These are phyloP conservation scores for Giardia duodenalis DNA, from an alignment of 208 protist species.

Conservation along the genomic window DNA sequence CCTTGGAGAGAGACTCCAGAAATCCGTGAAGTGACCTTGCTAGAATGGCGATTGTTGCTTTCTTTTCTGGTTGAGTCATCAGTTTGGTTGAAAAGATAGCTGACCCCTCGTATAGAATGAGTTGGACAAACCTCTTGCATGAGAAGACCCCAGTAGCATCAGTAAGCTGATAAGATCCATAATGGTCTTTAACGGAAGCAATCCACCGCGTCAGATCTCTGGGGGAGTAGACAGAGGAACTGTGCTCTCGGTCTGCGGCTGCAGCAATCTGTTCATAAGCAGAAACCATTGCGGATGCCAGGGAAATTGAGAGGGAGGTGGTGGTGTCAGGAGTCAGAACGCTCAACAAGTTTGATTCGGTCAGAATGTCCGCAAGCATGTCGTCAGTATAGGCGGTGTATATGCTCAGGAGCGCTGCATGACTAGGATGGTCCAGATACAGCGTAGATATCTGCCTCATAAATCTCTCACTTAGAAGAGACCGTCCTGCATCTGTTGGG, in stretches of 20 bases:
- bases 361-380: not conserved
- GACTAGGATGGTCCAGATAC: not conserved
- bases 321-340: no score
- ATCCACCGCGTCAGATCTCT: slow-evolving; percentile 20
- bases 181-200: not conserved
- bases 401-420: not conserved
- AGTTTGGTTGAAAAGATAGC: not conserved
- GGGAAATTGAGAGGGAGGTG: no score
- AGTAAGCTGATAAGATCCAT: not conserved
- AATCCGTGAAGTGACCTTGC: not conserved
- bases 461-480: not conserved
- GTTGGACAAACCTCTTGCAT: not conserved
- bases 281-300: not conserved
- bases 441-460: not conserved
- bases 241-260: not conserved
- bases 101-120: not conserved
- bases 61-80: not conserved
- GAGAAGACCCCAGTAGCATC: not conserved
- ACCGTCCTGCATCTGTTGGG: not conserved
- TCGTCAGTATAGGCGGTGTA: not conserved
- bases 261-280: not conserved
- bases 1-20: not conserved
- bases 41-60: not conserved
- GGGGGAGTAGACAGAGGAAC: not conserved
- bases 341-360: no score